Evolutionary conservation across 306 rosid genomes (phyloP), one percentile per base, ranked within the genome.

Genomic region (Quercus rubra): DNA sequence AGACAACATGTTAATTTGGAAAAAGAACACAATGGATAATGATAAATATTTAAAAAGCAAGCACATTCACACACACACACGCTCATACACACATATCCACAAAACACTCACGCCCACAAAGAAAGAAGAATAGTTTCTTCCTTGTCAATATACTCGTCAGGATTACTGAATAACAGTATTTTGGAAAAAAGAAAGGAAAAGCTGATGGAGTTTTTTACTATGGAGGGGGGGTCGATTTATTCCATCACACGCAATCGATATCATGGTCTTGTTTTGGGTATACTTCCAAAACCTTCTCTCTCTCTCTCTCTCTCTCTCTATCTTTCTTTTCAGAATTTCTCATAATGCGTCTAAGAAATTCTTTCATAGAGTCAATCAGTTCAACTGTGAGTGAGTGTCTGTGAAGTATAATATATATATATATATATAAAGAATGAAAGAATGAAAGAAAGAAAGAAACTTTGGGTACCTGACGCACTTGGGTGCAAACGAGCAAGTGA

Each of bases 191-290:
- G 68, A 35, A 57, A 68, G 78, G 66, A 13, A 72, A 79, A 57
- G 86, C 55, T 73, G 84, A 64, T 68, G 79, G 75, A 67, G 30
- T 6, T 70, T 66, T 62, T 58, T 74, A 73, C 74, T 9, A 79
- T 57, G 87, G 77, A 62, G 78, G 77, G 78, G 77, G 56, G 81
- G 77, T 41, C 54, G 70, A 59, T 56, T 80, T 41, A 41, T 8
- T 41, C 66, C 71, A 43, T 78, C 77, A 83, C 93, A 91, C 93
- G 97, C 93, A 88, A 88, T 77, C 81, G 91, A 83, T 86, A 73
- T 68, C 46, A 41, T 20, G 70, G 73, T 41, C 70, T 41, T 67
- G 80, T 52, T 74, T 74, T 35, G 75, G 88, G 49, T 49, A 83
- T 73, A 78, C 76, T 81, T 83, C 83, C 85, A 82, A 83, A 87